A percentile compares a stretch with the other conserved stretches of the same genome.
phyloP scores from a whole-genome alignment of 257 asterid genomes.

The Striga asiatica region DNA sequence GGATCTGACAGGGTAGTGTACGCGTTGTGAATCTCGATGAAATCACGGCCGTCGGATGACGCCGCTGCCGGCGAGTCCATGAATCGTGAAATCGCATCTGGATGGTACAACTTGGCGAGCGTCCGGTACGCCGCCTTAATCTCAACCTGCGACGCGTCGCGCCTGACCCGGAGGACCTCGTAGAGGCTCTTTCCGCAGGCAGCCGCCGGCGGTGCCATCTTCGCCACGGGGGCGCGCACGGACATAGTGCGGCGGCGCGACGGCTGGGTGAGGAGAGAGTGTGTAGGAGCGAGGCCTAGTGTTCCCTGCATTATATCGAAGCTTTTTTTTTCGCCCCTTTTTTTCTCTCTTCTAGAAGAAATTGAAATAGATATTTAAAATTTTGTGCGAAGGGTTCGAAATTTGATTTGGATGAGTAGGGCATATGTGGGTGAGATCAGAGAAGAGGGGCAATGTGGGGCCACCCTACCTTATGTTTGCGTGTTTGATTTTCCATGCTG shows the following conservation, averaged over 20 bases:
- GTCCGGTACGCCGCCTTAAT: conserved; percentile 73
- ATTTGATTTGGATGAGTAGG: too few relatives aligned
- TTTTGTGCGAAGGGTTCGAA: too few relatives aligned
- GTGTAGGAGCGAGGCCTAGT: conserved; percentile 1
- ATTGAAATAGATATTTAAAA: too few relatives aligned
- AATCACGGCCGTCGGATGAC: conserved; percentile 47
- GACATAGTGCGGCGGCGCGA: conserved; percentile 2
- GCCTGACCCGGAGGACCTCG: conserved; percentile 50
- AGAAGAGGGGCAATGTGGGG: too few relatives aligned
- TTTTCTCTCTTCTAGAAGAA: too few relatives aligned
- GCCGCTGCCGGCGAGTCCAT: conserved; percentile 28
- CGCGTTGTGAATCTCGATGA: conserved; percentile 58
- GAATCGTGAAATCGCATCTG: conserved; percentile 45
- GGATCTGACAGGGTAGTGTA: conserved; percentile 77
- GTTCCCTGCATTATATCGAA: conserved; percentile 26
- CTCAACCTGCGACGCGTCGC: conserved; percentile 47
- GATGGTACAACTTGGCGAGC: conserved; percentile 75
- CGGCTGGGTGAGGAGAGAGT: neutral
- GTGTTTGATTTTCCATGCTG: too few relatives aligned
- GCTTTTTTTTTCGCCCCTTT: too few relatives aligned
- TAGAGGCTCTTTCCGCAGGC: conserved; percentile 28
- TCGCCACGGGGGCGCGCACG: conserved; percentile 16
- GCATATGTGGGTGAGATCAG: too few relatives aligned
- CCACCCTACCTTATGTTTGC: too few relatives aligned
- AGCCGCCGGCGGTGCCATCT: conserved; percentile 10